Conservation (phyloP, 139 green algal species). For the Haematococcus sp. region DNA sequence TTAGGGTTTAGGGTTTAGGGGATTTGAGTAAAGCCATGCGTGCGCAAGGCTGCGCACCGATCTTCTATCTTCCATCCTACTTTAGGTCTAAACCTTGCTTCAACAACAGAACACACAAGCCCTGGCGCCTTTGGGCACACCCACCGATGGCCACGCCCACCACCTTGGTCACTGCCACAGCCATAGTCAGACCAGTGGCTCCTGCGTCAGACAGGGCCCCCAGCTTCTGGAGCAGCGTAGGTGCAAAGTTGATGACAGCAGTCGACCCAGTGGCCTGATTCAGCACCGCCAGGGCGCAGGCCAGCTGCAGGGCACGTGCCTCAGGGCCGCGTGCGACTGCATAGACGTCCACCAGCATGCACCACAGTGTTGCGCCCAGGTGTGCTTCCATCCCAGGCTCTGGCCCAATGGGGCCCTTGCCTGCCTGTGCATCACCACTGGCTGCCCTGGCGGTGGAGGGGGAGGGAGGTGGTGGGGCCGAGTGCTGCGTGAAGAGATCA, state of each 20-base stretch:
- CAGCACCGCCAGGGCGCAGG: conserved; percentile 71
- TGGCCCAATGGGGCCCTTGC: neutral
- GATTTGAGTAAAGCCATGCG: no score
- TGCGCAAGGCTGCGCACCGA: neutral
- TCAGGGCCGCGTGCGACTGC: conserved; percentile 53
- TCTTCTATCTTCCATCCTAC: no score
- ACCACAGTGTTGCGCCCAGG: conserved; percentile 42
- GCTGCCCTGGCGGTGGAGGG: neutral
- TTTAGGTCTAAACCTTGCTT: no score
- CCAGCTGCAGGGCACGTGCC: conserved; percentile 55
- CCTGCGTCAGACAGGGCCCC: conserved; percentile 13
- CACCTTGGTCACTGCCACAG: conserved; percentile 59
- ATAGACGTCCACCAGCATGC: conserved; percentile 58
- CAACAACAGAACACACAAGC: no score
- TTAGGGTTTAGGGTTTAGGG: no score
- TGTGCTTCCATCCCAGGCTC: conserved; percentile 26
- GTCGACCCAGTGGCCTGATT: conserved; percentile 68
- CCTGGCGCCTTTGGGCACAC: no score
- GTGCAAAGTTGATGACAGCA: conserved; percentile 82
- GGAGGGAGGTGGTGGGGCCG: conserved; percentile 1
- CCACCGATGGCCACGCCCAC: conserved; percentile 42
- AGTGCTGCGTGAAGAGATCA: no score
- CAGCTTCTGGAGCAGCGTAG: conserved; percentile 36
- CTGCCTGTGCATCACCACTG: neutral
- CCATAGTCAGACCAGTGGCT: conserved; percentile 42